Evolutionary conservation across 257 asterid genomes (phyloP), one percentile per base, ranked within the genome.

Genomic region (Mentha longifolia): DNA sequence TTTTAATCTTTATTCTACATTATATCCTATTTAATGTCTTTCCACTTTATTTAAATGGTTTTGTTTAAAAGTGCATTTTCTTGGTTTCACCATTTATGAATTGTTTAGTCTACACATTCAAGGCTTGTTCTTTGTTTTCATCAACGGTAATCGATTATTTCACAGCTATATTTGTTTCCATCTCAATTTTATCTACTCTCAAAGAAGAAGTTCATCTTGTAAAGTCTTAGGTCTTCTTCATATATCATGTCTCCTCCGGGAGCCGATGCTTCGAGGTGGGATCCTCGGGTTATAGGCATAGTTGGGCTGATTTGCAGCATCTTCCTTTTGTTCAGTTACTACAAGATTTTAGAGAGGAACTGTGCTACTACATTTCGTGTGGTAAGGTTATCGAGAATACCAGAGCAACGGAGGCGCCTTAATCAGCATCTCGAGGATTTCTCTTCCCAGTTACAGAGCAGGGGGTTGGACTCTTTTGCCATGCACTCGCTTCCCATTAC

Each of bases 401-500:
- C 70, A 5, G 66, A 61, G 3, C 85, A 72, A 65, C 81, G 82
- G 63, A 82, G 74, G 46, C 88, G 82, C 1, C 2, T 86, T 15
- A 81, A 77, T 5, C 81, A 80, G 74, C 83, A 76, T 20, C 78
- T 73, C 0, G 86, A 86, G 43, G 92, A 85, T 37, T 68, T 76
- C 12, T 77, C 92, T 30, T 79, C 80, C 16, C 89, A 84, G 74
- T 51, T 79, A 11, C 90, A 78, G 3, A 87, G 96, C 75, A 61
- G 77, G n/a, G 92, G 88, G 3, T 43, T 91, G 3, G 85, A 86
- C 33, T 88, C 95, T 2, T 78, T 19, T 42, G 12, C 77, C 4
- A 74, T 88, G 85, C 82, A 82, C 68, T 83, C 96, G 1, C 83
- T 91, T 16, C 96, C 97, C 58, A 77, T 87, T 8, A 71, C 83